Conservation (phyloP, 345 rosid genomes). For the Aquilaria malaccensis region DNA sequence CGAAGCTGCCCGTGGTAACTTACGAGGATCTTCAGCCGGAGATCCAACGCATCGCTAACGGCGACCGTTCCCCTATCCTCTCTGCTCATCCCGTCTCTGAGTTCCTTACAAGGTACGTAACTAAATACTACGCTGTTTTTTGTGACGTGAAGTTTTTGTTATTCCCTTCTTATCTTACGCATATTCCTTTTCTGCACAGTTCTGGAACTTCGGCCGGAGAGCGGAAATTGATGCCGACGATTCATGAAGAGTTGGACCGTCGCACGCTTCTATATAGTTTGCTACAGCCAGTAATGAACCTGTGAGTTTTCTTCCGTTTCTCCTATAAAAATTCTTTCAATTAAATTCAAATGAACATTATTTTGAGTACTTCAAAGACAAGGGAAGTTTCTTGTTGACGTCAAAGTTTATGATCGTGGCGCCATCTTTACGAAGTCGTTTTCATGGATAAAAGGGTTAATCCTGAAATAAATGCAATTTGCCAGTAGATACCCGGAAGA, state of each 20-base stretch:
- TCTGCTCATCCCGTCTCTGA: conserved; percentile 67
- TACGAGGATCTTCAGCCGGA: conserved; percentile 69
- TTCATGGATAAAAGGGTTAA: too few species aligned
- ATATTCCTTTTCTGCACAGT: conserved; percentile 22
- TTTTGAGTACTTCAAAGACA: background rate
- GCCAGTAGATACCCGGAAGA: too few species aligned
- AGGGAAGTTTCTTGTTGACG: too few species aligned
- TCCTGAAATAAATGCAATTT: too few species aligned
- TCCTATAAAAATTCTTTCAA: background rate
- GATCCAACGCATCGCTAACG: conserved; percentile 70
- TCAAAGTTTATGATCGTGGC: too few species aligned
- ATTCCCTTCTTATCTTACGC: background rate
- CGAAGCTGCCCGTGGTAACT: conserved; percentile 47
- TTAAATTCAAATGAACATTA: background rate
- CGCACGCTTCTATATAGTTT: conserved; percentile 70
- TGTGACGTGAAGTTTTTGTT: background rate
- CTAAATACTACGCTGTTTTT: background rate
- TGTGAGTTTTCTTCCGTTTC: conserved; percentile 32
- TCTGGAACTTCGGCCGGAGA: conserved; percentile 98
- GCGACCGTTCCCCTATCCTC: conserved; percentile 65
- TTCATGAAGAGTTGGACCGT: conserved; percentile 72
- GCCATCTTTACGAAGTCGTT: background rate
- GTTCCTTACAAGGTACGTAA: conserved; percentile 63
- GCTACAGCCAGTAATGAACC: conserved; percentile 91
- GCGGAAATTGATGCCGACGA: conserved; percentile 90